Percentiles rank a stretch among this genome's conserved stretches.
Conservation (phyloP, 768 basidiomycete genomes). For the Termitomyces sp. region DNA sequence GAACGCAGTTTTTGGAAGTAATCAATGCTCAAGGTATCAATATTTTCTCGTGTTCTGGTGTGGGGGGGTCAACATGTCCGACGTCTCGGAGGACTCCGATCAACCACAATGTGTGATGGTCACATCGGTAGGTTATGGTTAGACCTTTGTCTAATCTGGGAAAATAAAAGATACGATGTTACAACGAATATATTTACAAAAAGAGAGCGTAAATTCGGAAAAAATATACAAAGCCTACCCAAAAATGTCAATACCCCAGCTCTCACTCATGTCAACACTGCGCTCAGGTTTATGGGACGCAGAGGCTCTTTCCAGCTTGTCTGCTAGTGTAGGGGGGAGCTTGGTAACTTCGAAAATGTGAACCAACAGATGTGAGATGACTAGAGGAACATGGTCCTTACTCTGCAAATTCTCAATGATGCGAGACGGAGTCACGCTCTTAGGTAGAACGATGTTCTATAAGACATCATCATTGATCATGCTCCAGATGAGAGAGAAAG, state of each 20-base stretch:
- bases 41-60: no score
- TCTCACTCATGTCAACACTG: slow-evolving; percentile 51
- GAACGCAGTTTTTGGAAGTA: no score
- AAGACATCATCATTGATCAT: background rate
- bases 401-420: slow-evolving; percentile 66
- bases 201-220: background rate
- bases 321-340: slow-evolving; percentile 34
- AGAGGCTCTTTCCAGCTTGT: slow-evolving; percentile 45
- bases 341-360: slow-evolving; percentile 32
- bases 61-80: no score
- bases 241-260: slow-evolving; percentile 65
- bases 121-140: no score
- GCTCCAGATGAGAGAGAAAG: background rate
- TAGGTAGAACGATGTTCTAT: slow-evolving; percentile 69
- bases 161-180: no score
- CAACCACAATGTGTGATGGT: no score
- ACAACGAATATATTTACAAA: background rate
- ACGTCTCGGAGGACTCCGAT: no score
- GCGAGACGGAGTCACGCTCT: slow-evolving; percentile 66
- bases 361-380: background rate
- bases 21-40: no score
- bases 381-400: slow-evolving; percentile 29
- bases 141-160: no score
- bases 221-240: slow-evolving; percentile 22
- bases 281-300: slow-evolving; percentile 49